phyloP scores from a whole-genome alignment of 495 filamentous ascomycete species.

The Neurospora sp. region DNA sequence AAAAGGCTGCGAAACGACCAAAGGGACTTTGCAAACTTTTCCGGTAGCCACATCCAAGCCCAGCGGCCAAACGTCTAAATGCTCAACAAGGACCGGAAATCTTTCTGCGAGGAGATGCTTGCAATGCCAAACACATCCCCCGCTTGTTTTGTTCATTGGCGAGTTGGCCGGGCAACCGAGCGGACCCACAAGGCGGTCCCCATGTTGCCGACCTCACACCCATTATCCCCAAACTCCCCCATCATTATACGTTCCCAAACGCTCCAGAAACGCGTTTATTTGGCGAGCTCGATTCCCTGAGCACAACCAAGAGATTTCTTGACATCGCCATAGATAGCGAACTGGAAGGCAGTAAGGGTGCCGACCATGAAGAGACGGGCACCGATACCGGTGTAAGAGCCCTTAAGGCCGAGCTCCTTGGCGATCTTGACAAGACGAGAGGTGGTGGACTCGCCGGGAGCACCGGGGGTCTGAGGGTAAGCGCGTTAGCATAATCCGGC shows the following conservation, averaged over 20 bases:
- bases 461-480: slow-evolving; percentile 59
- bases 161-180: not conserved
- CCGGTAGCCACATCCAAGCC: not conserved
- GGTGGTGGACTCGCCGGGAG: slow-evolving; percentile 88
- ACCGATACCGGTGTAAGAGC: slow-evolving; percentile 85
- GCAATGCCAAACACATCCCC: not conserved
- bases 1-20: not conserved
- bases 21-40: not conserved
- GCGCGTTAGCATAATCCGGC: not conserved
- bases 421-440: slow-evolving; percentile 90
- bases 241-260: not conserved
- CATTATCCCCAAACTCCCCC: not conserved
- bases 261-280: slow-evolving; percentile 21
- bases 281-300: slow-evolving; percentile 45
- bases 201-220: not conserved
- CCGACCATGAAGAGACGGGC: slow-evolving; percentile 80
- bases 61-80: not conserved
- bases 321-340: slow-evolving; percentile 74
- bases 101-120: not conserved
- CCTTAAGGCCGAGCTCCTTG: slow-evolving; percentile 83
- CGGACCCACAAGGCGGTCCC: not conserved
- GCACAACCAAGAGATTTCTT: slow-evolving; percentile 36
- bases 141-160: not conserved
- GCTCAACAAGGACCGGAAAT: not conserved
- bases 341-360: slow-evolving; percentile 82